A percentile compares a stretch with the other conserved stretches of the same genome.
Conservation (phyloP, 2,329 filamentous ascomycete genomes). For the Knoxdaviesia capensis region DNA sequence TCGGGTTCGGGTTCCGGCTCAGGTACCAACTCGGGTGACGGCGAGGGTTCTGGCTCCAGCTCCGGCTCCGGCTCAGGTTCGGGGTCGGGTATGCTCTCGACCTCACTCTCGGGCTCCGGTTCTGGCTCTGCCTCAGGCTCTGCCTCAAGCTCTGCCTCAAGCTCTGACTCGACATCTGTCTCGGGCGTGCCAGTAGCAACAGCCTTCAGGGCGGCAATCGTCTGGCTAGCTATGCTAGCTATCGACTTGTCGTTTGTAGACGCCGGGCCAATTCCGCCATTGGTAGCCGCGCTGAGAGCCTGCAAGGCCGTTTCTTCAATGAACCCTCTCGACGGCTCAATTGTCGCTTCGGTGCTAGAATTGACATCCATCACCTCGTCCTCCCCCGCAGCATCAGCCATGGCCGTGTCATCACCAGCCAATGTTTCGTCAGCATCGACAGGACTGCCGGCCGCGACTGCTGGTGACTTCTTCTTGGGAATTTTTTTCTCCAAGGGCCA, state of each 20-base stretch:
- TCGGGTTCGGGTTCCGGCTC: background rate
- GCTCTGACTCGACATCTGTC: slow-evolving; percentile 4
- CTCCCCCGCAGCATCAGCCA: too few relatives aligned
- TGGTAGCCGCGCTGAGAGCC: too few relatives aligned
- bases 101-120: background rate
- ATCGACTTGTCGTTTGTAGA: slow-evolving; percentile 2
- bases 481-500: too few relatives aligned
- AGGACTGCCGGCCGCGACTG: too few relatives aligned
- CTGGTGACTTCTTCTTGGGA: too few relatives aligned
- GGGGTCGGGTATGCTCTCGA: background rate
- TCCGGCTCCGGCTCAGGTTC: slow-evolving; percentile 1
- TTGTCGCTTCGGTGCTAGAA: too few relatives aligned
- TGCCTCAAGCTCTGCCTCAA: slow-evolving; percentile 5
- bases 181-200: background rate
- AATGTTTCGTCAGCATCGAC: too few relatives aligned
- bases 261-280: too few relatives aligned
- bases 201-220: slow-evolving; percentile 1
- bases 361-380: too few relatives aligned
- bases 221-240: slow-evolving; percentile 9
- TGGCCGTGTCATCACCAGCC: too few relatives aligned
- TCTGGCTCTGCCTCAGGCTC: slow-evolving; percentile 1
- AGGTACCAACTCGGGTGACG: background rate
- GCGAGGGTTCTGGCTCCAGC: slow-evolving; percentile 5
- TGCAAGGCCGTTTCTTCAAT: too few relatives aligned
- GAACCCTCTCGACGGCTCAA: too few relatives aligned